Evolutionary conservation across 2,329 filamentous ascomycete genomes (phyloP).

Genomic region (Daldinia eschscholtzii): DNA sequence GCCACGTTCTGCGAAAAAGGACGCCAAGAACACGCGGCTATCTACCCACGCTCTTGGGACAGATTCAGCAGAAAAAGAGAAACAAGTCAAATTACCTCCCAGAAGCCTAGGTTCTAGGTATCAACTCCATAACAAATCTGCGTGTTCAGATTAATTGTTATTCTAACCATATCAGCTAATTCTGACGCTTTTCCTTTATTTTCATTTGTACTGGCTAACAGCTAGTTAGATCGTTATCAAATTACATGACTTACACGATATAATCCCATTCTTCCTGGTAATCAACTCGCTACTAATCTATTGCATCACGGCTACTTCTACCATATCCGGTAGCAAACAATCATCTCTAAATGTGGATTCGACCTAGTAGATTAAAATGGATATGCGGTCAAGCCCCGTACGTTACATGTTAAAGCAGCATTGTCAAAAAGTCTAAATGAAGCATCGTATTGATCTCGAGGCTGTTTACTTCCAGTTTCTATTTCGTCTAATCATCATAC

Average conservation of each 20-base stretch:
- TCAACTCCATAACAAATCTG: not conserved
- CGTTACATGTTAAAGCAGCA: conserved; percentile 21
- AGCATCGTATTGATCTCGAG: not conserved
- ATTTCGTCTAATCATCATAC: not conserved
- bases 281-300: not conserved
- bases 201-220: not conserved
- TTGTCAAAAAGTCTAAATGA: not conserved
- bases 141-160: not conserved
- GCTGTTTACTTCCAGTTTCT: not conserved
- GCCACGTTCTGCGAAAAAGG: conserved; percentile 23
- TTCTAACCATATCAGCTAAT: not conserved
- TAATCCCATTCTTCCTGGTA: not conserved
- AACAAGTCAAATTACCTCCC: not conserved
- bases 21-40: conserved; percentile 40
- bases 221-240: not conserved
- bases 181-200: too few relatives aligned
- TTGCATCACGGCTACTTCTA: not conserved
- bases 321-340: conserved; percentile 11
- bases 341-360: conserved; percentile 3
- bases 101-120: not conserved
- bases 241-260: not conserved
- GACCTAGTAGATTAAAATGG: not conserved
- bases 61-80: conserved; percentile 18
- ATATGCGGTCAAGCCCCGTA: not conserved
- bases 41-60: conserved; percentile 36